A percentile compares a stretch with the other conserved stretches of the same genome.
These are phyloP conservation scores for Fusarium marasasianum DNA, from an alignment of 2,329 filamentous ascomycete species.

Conservation along the genomic window DNA sequence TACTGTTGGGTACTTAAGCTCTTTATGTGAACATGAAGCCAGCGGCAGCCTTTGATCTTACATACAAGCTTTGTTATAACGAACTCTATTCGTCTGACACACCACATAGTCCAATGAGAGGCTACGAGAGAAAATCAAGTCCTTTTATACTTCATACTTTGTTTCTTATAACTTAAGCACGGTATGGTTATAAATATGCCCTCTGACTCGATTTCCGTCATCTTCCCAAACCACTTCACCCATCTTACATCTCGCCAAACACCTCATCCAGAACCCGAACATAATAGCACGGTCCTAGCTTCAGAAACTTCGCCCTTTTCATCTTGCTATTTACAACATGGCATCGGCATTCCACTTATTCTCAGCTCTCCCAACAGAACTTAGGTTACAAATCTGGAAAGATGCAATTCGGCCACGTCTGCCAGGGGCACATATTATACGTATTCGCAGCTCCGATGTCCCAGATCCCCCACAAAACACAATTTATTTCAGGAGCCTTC, in stretches of 20 bases:
- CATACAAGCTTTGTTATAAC: not conserved
- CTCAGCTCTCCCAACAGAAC: not conserved
- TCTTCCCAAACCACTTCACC: not conserved
- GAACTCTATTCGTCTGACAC: not conserved
- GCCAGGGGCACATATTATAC: fast-evolving
- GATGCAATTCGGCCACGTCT: not conserved
- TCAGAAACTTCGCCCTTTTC: fast-evolving
- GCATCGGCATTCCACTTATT: not conserved
- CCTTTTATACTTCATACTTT: not conserved
- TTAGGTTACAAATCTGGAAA: not conserved
- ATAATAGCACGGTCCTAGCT: not conserved
- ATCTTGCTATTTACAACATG: not conserved
- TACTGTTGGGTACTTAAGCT: not conserved
- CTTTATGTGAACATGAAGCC: not conserved
- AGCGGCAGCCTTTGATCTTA: not conserved
- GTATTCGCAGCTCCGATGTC: not conserved
- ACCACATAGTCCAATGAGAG: not conserved
- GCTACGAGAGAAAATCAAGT: not conserved
- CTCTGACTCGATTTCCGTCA: not conserved
- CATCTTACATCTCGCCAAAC: not conserved
- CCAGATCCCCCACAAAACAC: not conserved
- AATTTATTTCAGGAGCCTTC: not conserved
- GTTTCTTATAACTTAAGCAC: too few species aligned
- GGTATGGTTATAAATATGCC: not conserved
- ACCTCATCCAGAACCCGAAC: not conserved